Conservation (phyloP, 768 basidiomycete species). For the Harrya chromipes region DNA sequence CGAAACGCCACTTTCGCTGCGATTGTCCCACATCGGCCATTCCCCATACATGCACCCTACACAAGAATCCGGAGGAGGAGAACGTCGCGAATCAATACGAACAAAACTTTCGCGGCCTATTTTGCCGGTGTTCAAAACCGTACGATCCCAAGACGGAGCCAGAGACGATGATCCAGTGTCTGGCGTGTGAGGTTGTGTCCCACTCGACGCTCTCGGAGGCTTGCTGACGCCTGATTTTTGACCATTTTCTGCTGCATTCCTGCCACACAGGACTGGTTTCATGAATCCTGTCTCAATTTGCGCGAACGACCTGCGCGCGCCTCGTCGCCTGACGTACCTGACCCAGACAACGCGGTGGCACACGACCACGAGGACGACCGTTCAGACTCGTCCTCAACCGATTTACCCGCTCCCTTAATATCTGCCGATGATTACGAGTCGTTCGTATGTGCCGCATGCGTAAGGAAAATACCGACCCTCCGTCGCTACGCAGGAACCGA, state of each 20-base stretch:
- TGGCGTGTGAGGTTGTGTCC: slow-evolving; percentile 68
- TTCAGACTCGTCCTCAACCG: slow-evolving; percentile 63
- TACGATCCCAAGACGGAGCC: slow-evolving; percentile 72
- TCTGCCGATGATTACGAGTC: slow-evolving; percentile 69
- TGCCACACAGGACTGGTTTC: slow-evolving; percentile 75
- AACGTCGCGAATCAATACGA: slow-evolving; percentile 66
- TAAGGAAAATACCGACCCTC: slow-evolving; percentile 50
- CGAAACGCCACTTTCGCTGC: slow-evolving; percentile 79
- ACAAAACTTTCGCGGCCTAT: slow-evolving; percentile 67
- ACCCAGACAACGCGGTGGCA: slow-evolving; percentile 2
- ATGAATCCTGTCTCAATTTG: slow-evolving; percentile 84
- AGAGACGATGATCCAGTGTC: slow-evolving; percentile 89
- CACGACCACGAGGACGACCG: slow-evolving; percentile 44
- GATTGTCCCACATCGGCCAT: slow-evolving; percentile 76
- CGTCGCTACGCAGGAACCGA: slow-evolving; percentile 64
- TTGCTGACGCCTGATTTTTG: slow-evolving; percentile 2
- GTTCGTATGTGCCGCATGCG: slow-evolving; percentile 71
- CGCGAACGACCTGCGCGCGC: slow-evolving; percentile 58
- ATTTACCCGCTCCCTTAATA: slow-evolving; percentile 65
- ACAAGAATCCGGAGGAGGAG: slow-evolving; percentile 47
- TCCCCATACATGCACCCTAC: slow-evolving; percentile 61
- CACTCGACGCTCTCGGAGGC: too few species aligned
- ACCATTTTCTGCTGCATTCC: background rate
- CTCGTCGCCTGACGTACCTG: slow-evolving; percentile 28
- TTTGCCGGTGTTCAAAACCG: slow-evolving; percentile 70